Evolutionary conservation across 1,284 basidiomycete species (phyloP).

Genomic region (Cystobasidium slooffiae): DNA sequence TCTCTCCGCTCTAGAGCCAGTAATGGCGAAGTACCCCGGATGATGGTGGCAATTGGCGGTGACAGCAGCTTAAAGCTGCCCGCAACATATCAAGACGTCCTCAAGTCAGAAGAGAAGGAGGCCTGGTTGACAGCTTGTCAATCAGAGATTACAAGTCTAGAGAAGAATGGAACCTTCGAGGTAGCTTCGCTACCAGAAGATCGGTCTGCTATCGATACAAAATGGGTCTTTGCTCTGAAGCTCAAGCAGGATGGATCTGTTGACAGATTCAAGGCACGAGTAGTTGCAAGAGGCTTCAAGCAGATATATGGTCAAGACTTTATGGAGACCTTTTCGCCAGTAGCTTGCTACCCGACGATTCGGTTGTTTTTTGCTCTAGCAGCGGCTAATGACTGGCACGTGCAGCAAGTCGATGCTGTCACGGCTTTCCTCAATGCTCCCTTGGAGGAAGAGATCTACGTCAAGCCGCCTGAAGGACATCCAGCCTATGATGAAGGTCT

Average conservation of each 20-base stretch:
- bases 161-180: constrained; percentile 4
- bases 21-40: too few relatives aligned
- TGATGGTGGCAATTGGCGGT: too few relatives aligned
- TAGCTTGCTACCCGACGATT: constrained; percentile 57
- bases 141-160: constrained; percentile 7
- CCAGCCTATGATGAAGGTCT: constrained; percentile 8
- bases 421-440: constrained; percentile 60
- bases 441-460: constrained; percentile 59
- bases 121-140: constrained; percentile 3
- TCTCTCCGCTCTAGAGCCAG: too few relatives aligned
- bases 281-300: constrained; percentile 60
- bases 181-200: neutral
- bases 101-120: neutral
- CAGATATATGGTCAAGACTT: constrained; percentile 61
- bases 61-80: too few relatives aligned
- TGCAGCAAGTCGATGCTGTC: constrained; percentile 61
- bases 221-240: constrained; percentile 13
- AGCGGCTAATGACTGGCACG: constrained; percentile 55
- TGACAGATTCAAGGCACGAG: constrained; percentile 57
- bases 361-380: constrained; percentile 58
- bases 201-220: neutral
- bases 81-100: neutral
- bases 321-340: constrained; percentile 59
- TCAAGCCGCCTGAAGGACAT: constrained; percentile 53
- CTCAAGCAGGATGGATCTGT: constrained; percentile 6